A percentile compares a stretch with the other conserved stretches of the same genome.
Conservation (phyloP, 331 rosid species). For the Spiraea crenata region DNA sequence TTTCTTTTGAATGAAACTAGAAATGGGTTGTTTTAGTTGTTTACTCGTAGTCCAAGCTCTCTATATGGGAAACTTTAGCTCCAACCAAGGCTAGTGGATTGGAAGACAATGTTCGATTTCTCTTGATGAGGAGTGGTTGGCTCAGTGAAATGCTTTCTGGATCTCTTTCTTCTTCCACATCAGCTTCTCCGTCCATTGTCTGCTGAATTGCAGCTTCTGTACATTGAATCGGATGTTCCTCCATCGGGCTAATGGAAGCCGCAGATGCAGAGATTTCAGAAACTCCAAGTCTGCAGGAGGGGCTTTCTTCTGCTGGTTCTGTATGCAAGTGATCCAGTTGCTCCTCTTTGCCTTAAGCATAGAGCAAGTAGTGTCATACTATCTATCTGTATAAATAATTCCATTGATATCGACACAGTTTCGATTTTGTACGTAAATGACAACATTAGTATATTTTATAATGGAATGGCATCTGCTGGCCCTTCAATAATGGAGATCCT, state of each 20-base stretch:
- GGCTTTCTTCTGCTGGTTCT: no score
- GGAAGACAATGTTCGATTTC: slow-evolving; percentile 65
- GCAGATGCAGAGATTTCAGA: background rate
- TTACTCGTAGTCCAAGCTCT: slow-evolving; percentile 94
- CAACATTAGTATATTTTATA: background rate
- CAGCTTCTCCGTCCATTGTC: slow-evolving; percentile 40
- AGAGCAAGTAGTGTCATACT: background rate
- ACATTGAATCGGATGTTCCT: slow-evolving; percentile 28
- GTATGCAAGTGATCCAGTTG: no score
- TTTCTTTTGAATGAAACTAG: background rate
- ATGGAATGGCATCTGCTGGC: background rate
- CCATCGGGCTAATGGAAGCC: slow-evolving; percentile 38
- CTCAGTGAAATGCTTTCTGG: slow-evolving; percentile 61
- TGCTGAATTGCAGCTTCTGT: slow-evolving; percentile 27
- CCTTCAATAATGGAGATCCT: background rate
- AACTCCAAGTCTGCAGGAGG: no score
- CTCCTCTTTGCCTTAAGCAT: background rate
- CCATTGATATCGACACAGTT: background rate
- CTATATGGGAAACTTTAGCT: slow-evolving; percentile 73
- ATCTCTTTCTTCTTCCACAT: slow-evolving; percentile 54
- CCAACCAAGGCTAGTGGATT: slow-evolving; percentile 80
- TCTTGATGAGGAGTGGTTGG: slow-evolving; percentile 63
- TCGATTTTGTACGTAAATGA: background rate
- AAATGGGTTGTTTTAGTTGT: background rate
- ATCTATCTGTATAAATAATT: background rate